phyloP scores from a whole-genome alignment of 2,329 filamentous ascomycete species.

The Fusarium continuum region DNA sequence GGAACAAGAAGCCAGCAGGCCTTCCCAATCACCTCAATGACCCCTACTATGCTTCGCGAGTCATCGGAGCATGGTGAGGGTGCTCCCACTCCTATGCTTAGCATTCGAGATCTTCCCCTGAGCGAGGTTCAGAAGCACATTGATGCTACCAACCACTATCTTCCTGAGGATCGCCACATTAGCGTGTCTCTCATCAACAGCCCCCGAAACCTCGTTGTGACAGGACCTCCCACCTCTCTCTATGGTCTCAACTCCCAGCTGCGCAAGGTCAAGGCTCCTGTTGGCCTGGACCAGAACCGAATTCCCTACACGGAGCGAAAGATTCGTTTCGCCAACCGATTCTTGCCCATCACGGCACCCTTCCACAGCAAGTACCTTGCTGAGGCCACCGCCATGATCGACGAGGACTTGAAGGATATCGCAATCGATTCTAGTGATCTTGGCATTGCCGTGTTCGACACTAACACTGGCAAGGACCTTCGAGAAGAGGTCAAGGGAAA shows the following conservation, averaged over 20 bases:
- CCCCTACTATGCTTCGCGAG: conserved; percentile 89
- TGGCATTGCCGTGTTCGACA: conserved; percentile 88
- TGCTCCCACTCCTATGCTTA: conserved; percentile 96
- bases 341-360: conserved; percentile 95
- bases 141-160: conserved; percentile 94
- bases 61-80: conserved; percentile 95
- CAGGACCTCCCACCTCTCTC: conserved; percentile 92
- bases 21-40: conserved; percentile 93
- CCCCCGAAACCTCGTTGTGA: conserved; percentile 95
- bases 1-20: conserved; percentile 96
- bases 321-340: conserved; percentile 94
- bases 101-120: conserved; percentile 90
- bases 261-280: conserved; percentile 96
- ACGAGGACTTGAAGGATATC: conserved; percentile 86
- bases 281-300: conserved; percentile 94
- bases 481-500: conserved; percentile 75
- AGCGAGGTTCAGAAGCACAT: conserved; percentile 95
- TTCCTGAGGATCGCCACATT: conserved; percentile 92
- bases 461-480: conserved; percentile 86
- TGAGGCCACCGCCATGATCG: conserved; percentile 82
- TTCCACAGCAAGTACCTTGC: conserved; percentile 97
- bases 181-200: conserved; percentile 96
- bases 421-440: conserved; percentile 77
- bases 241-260: conserved; percentile 96
- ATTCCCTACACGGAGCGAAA: conserved; percentile 96